These are phyloP conservation scores for Cladophialophora psammophila DNA, from an alignment of 2,329 filamentous ascomycete species.

Conservation along the genomic window DNA sequence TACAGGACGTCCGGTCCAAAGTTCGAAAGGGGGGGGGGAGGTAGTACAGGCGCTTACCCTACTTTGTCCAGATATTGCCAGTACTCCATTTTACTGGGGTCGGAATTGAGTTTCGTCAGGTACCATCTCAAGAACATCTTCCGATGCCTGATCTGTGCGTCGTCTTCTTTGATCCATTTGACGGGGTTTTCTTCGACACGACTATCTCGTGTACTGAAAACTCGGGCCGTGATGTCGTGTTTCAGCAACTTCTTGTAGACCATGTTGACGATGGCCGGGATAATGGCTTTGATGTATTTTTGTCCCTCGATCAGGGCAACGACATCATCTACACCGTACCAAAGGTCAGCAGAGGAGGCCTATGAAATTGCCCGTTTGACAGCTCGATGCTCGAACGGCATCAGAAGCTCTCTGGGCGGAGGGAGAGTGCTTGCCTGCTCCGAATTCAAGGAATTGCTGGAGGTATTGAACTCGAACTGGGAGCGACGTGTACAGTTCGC, in stretches of 20 bases:
- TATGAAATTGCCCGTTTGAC: not conserved
- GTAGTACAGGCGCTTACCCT: constrained; percentile 64
- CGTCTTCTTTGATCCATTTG: constrained; percentile 68
- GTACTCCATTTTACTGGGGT: constrained; percentile 77
- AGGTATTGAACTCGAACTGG: constrained; percentile 71
- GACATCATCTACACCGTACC: constrained; percentile 65
- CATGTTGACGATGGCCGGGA: constrained; percentile 82
- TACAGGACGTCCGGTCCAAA: not conserved
- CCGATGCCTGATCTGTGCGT: constrained; percentile 76
- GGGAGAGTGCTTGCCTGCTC: constrained; percentile 61
- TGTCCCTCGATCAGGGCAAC: constrained; percentile 72
- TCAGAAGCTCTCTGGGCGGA: not conserved
- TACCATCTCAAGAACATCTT: constrained; percentile 82
- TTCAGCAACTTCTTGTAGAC: constrained; percentile 82
- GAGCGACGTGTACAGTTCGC: constrained; percentile 35
- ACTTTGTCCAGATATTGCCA: constrained; percentile 88
- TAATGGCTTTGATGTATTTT: constrained; percentile 82
- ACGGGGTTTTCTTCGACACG: constrained; percentile 73
- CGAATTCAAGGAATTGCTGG: constrained; percentile 78
- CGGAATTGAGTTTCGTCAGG: constrained; percentile 75
- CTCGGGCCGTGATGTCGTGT: constrained; percentile 82
- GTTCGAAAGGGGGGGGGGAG: too few species aligned
- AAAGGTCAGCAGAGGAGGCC: constrained; percentile 1
- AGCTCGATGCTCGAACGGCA: too few species aligned
- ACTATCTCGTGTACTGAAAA: constrained; percentile 68